A percentile compares a stretch with the other conserved stretches of the same genome.
Conservation (phyloP, 2,329 filamentous ascomycete species). For the Sarocladium brachiariae region DNA sequence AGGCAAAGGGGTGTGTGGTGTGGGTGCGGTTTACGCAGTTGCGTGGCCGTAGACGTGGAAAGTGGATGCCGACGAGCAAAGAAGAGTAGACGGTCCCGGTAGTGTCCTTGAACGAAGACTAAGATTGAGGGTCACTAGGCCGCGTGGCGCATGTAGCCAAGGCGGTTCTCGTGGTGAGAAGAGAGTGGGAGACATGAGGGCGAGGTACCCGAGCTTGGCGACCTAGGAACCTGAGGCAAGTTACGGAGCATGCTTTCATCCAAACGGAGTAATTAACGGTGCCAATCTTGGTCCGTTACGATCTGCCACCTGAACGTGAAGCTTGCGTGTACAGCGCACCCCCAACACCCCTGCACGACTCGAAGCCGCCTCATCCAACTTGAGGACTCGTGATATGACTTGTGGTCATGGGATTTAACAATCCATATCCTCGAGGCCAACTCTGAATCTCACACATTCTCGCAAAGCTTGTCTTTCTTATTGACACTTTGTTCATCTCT, state of each 20-base stretch:
- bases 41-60: conserved; percentile 8
- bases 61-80: neutral
- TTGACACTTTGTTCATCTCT: too few relatives aligned
- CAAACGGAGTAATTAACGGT: conserved; percentile 1
- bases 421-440: too few relatives aligned
- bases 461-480: too few relatives aligned
- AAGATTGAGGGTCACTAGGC: conserved; percentile 7
- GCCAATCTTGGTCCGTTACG: conserved; percentile 4
- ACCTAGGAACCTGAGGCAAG: neutral
- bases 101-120: neutral
- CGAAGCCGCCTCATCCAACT: too few relatives aligned
- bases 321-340: conserved; percentile 7
- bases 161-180: neutral
- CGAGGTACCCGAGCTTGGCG: neutral
- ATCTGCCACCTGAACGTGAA: conserved; percentile 4
- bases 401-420: too few relatives aligned
- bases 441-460: too few relatives aligned
- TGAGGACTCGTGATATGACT: neutral
- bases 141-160: conserved; percentile 1
- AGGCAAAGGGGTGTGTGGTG: conserved; percentile 6
- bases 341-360: neutral
- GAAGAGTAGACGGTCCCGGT: neutral
- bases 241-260: conserved; percentile 5
- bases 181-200: neutral
- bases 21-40: conserved; percentile 8